These are phyloP conservation scores for Coffea canephora DNA, from an alignment of 257 asterid genomes.

Conservation along the genomic window DNA sequence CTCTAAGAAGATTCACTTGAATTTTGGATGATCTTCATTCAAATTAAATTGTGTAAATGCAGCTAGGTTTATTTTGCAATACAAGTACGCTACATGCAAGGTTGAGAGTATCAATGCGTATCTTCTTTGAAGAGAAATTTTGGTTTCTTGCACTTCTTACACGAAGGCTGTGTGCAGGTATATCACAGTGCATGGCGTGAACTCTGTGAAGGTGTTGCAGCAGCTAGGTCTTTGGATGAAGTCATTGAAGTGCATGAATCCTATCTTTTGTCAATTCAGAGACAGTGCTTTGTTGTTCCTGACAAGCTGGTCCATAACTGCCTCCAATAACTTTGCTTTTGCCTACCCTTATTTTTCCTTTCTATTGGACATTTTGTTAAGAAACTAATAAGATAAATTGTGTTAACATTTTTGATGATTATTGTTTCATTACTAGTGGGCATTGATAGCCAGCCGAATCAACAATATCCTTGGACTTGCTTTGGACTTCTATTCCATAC, in stretches of 20 bases:
- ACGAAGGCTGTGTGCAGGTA: conserved; percentile 46
- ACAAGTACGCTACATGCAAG: too few species aligned
- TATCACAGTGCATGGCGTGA: conserved; percentile 99
- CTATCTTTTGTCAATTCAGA: conserved; percentile 77
- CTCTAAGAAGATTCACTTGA: background rate
- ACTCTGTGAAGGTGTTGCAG: conserved; percentile 83
- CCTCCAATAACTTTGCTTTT: conserved; percentile 18
- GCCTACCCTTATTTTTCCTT: background rate
- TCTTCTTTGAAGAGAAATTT: background rate
- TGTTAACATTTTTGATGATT: conserved; percentile 1
- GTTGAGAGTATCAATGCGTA: too few species aligned
- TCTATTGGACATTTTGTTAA: background rate
- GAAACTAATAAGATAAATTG: background rate
- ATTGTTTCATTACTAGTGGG: conserved; percentile 53
- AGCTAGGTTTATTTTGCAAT: background rate
- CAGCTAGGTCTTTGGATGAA: conserved; percentile 89
- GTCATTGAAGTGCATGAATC: conserved; percentile 93
- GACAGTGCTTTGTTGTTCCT: conserved; percentile 93
- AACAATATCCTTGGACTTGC: conserved; percentile 87
- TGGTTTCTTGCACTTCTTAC: conserved; percentile 12
- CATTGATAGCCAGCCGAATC: conserved; percentile 91
- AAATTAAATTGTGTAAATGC: background rate
- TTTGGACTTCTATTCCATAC: conserved; percentile 74
- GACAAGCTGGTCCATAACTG: conserved; percentile 73
- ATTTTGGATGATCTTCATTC: background rate